Evolutionary conservation across 164 flowering plant species (phyloP), one percentile per base, ranked within the genome.

Genomic region (Macadamia tetraphylla): DNA sequence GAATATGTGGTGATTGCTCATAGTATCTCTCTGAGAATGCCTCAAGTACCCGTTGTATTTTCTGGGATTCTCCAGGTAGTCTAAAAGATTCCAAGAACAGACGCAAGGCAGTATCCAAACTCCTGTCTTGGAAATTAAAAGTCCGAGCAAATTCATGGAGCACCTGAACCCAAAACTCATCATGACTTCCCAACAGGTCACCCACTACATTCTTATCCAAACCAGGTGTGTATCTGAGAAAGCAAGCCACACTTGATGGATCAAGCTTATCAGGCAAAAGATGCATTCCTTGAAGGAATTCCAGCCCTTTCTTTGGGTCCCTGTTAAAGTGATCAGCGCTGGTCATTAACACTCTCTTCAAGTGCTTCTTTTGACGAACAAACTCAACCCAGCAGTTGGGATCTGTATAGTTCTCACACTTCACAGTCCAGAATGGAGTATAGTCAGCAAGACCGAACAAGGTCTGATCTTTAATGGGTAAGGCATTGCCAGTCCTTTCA

Each of bases 11-110:
- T 63, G 80, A 79, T 66, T 79, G 81, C 73, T 79, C 85, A 65
- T 79, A 81, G 66, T 77, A 81, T 75, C 81, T 77, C 78, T 77
- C 82, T 1, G 84, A 76, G 69, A 81, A 81, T 62, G 84, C 84
- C 75, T 81, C 84, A 6, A 81, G 78, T 6, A 79, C 80, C 74
- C 82, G 72, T 57, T 74, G 78, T 67, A 81, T 81, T 75, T 78
- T 81, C 71, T 81, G 81, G 29, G 84, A 76, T 42, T 81, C 84
- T 71, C 84, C 84, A 46, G 84, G 84, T 18, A 81, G 67, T 11
- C 84, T 58, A 52, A 81, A 81, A 44, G 80, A 76, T 73, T 81
- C 84, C 58, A 81, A 67, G 60, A 79, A 81, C 18, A 79, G 70
- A 44, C 84, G 70, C 67, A 81, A 46, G 5, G 84, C 84, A 55